Evolutionary conservation across 2,329 filamentous ascomycete species (phyloP).

Genomic region (Fusarium mexicanum): DNA sequence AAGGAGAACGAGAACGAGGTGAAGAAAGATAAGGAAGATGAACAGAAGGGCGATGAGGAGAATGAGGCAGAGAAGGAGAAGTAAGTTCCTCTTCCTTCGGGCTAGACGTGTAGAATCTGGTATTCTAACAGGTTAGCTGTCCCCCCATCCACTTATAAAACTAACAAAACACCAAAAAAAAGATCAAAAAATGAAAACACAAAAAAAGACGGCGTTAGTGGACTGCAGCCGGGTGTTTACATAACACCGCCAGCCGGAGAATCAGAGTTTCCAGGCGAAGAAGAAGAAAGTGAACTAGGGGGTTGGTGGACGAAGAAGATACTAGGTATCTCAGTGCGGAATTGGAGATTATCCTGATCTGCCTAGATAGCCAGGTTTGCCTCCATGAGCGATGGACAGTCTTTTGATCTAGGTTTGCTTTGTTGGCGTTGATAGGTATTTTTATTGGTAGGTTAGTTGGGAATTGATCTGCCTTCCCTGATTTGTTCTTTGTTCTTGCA

Average conservation of each 20-base stretch:
- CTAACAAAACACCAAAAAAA: neutral
- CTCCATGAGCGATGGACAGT: accelerated
- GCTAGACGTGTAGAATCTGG: neutral
- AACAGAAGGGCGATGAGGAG: too few species aligned
- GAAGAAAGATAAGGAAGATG: neutral
- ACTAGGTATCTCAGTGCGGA: neutral
- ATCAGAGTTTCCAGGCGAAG: neutral
- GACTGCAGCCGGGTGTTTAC: neutral
- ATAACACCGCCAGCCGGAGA: neutral
- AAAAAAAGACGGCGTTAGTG: neutral
- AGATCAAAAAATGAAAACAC: neutral
- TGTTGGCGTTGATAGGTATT: neutral
- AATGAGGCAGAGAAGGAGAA: neutral
- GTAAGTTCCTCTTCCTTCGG: neutral
- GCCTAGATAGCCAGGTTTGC: neutral
- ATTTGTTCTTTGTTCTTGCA: neutral
- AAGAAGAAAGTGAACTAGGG: neutral
- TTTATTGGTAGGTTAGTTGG: neutral
- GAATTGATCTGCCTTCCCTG: neutral
- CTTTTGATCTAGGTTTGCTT: neutral
- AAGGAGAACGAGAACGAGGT: neutral
- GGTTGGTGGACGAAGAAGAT: neutral
- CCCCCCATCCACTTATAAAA: neutral
- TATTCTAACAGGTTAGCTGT: neutral
- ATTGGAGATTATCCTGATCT: neutral